Conservation (phyloP, 2,329 filamentous ascomycete species). For the Phialocephala sp. region DNA sequence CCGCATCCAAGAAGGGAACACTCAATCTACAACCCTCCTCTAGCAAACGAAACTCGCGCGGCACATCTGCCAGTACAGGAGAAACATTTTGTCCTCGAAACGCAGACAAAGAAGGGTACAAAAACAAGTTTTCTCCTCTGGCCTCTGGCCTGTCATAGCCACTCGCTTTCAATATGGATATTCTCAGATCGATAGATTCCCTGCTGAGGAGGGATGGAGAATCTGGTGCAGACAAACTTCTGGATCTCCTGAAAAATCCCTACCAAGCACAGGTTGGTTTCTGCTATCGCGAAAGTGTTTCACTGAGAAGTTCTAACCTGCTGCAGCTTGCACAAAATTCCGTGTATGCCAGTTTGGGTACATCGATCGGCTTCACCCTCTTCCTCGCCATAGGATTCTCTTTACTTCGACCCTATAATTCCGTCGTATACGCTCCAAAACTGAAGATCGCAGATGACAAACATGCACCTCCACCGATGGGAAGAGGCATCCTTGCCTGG, state of each 20-base stretch:
- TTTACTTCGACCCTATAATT: conserved; percentile 87
- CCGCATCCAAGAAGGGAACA: conserved; percentile 32
- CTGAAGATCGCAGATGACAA: conserved; percentile 90
- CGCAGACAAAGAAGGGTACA: conserved; percentile 15
- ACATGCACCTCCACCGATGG: conserved; percentile 85
- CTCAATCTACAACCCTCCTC: conserved; percentile 17
- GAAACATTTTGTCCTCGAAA: not conserved
- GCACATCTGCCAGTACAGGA: conserved; percentile 11
- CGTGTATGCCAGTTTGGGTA: conserved; percentile 78
- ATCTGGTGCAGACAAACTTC: conserved; percentile 35
- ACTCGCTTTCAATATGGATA: conserved; percentile 38
- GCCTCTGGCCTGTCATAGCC: conserved; percentile 42
- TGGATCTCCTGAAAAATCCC: conserved; percentile 41
- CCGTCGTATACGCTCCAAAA: conserved; percentile 91
- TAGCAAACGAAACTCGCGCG: conserved; percentile 8
- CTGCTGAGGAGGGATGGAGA: conserved; percentile 30
- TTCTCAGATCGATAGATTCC: conserved; percentile 21
- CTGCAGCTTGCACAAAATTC: conserved; percentile 54
- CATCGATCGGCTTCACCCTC: conserved; percentile 76
- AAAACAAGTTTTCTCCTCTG: conserved; percentile 25
- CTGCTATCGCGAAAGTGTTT: not conserved
- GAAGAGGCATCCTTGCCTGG: conserved; percentile 90
- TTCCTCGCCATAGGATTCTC: conserved; percentile 84
- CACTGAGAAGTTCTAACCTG: conserved; percentile 22
- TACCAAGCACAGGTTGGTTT: conserved; percentile 31